Conservation (phyloP, 129 eudicot genomes). For the Solidago caesia region DNA sequence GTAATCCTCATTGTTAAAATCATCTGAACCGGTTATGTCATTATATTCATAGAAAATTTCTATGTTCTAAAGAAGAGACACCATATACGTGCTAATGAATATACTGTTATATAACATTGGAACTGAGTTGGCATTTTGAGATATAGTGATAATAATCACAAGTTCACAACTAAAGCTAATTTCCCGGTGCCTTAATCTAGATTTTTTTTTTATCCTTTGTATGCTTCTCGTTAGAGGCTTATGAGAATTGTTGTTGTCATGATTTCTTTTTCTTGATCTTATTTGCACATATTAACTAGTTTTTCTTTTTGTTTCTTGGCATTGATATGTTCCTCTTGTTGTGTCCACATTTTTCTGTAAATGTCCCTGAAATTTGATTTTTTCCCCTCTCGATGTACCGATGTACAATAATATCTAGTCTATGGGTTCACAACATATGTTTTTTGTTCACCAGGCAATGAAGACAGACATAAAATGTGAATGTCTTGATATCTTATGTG, state of each 20-base stretch:
- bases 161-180: not conserved
- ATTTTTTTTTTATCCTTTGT: not conserved
- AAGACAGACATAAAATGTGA: conserved; percentile 91
- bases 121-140: conserved; percentile 15
- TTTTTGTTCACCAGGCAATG: conserved; percentile 53
- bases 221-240: conserved; percentile 8
- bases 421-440: not conserved
- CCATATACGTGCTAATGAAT: conserved; percentile 4
- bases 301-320: not conserved
- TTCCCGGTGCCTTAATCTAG: not conserved
- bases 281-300: not conserved
- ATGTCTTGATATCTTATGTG: conserved; percentile 90
- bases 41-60: not conserved
- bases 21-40: too few species aligned
- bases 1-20: too few species aligned
- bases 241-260: not conserved
- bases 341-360: conserved; percentile 3
- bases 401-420: not conserved
- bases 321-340: conserved; percentile 4
- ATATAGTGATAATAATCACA: not conserved
- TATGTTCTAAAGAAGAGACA: not conserved
- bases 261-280: conserved; percentile 10
- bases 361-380: not conserved
- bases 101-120: not conserved
- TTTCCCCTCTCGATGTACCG: not conserved